A percentile compares a stretch with the other conserved stretches of the same genome.
phyloP scores from a whole-genome alignment of 2,329 filamentous ascomycete genomes.

The Arthrobotrys megalospora region DNA sequence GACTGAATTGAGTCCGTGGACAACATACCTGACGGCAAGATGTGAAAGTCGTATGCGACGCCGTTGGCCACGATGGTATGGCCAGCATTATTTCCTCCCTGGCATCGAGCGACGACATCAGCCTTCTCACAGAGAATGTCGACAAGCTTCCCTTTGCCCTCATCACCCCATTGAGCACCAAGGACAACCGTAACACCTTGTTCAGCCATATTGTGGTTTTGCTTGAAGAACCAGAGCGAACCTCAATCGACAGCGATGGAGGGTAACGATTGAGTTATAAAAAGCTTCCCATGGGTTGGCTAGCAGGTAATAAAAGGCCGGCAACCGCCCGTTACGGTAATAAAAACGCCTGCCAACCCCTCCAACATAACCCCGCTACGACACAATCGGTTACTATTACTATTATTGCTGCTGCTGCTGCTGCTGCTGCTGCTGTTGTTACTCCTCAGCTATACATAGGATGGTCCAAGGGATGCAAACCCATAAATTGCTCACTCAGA shows the following conservation, averaged over 20 bases:
- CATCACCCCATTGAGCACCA: constrained; percentile 75
- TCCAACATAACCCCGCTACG: constrained; percentile 24
- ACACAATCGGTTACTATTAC: not conserved
- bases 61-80: constrained; percentile 70
- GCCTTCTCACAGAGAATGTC: constrained; percentile 72
- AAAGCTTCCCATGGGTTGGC: constrained; percentile 3
- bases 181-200: constrained; percentile 71
- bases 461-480: not conserved
- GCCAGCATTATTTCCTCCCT: constrained; percentile 76
- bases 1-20: not conserved
- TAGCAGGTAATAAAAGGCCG: not conserved
- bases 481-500: constrained; percentile 29
- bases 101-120: constrained; percentile 74
- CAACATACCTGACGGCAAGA: constrained; percentile 68
- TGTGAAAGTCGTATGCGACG: constrained; percentile 73
- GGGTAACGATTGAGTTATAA: constrained; percentile 30
- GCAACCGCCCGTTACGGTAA: constrained; percentile 21
- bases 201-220: constrained; percentile 43
- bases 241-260: constrained; percentile 25
- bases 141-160: constrained; percentile 75
- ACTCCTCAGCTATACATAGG: not conserved
- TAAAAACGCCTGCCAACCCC: constrained; percentile 24
- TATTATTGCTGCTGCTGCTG: not conserved
- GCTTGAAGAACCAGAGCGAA: constrained; percentile 8
- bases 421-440: not conserved